phyloP scores from a whole-genome alignment of 1,139 yeast genomes.

The Kodamaea derodonti region DNA sequence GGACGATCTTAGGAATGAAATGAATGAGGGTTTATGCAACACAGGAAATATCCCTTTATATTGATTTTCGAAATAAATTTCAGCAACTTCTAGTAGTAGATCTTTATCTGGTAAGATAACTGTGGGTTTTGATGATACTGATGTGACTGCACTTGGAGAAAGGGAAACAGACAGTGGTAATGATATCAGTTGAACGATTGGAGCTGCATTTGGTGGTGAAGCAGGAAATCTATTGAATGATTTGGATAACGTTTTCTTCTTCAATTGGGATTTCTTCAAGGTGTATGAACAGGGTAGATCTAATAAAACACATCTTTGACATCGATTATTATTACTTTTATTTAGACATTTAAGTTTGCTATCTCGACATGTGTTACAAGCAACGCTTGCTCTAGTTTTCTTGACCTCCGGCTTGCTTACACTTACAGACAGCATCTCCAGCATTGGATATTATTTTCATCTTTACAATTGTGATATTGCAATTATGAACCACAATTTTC shows the following conservation, averaged over 20 bases:
- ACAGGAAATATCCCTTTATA: constrained; percentile 33
- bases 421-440: constrained; percentile 3
- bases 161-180: background rate
- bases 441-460: no score
- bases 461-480: no score
- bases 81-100: constrained; percentile 22
- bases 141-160: background rate
- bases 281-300: constrained; percentile 21
- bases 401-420: constrained; percentile 5
- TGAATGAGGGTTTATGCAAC: constrained; percentile 29
- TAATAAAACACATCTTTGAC: constrained; percentile 20
- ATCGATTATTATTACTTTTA: constrained; percentile 9
- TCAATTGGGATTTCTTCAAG: constrained; percentile 18
- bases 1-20: constrained; percentile 22
- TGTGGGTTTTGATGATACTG: background rate
- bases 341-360: constrained; percentile 22
- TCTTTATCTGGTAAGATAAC: constrained; percentile 23
- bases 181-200: background rate
- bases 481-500: constrained; percentile 1
- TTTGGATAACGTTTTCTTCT: constrained; percentile 6
- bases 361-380: constrained; percentile 22
- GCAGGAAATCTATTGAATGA: background rate
- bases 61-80: constrained; percentile 30
- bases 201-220: background rate
- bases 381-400: constrained; percentile 18